Evolutionary conservation across 768 basidiomycete genomes (phyloP).

Genomic region (Suillus hirtellus): DNA sequence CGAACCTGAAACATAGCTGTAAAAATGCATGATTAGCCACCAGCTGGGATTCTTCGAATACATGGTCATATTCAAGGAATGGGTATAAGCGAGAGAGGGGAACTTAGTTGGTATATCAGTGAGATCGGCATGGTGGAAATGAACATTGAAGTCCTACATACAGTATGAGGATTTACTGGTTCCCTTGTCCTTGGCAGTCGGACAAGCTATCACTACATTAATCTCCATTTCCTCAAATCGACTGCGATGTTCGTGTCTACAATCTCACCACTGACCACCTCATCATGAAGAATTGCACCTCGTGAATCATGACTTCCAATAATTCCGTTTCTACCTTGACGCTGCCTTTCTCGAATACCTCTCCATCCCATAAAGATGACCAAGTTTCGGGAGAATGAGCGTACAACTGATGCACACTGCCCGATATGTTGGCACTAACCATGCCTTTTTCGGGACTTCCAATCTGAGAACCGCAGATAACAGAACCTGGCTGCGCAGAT

Average conservation of each 20-base stretch:
- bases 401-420: constrained; percentile 1
- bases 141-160: too few species aligned
- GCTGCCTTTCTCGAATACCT: constrained; percentile 31
- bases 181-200: too few species aligned
- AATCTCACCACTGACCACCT: constrained; percentile 1
- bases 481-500: constrained; percentile 30
- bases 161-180: too few species aligned
- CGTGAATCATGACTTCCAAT: neutral
- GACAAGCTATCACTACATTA: too few species aligned
- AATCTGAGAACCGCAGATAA: constrained; percentile 32
- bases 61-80: too few species aligned
- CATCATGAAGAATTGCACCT: neutral
- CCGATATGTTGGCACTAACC: neutral
- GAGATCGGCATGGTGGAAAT: too few species aligned
- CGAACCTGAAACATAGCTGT: too few species aligned
- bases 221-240: neutral
- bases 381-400: constrained; percentile 21
- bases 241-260: neutral
- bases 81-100: too few species aligned
- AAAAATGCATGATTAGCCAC: too few species aligned
- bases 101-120: too few species aligned
- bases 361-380: constrained; percentile 21
- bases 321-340: constrained; percentile 33
- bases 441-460: constrained; percentile 19
- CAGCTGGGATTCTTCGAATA: too few species aligned